Percentiles rank a stretch among this genome's conserved stretches.
Conservation (phyloP, 1,139 yeast genomes). For the Taiozyma sp. region DNA sequence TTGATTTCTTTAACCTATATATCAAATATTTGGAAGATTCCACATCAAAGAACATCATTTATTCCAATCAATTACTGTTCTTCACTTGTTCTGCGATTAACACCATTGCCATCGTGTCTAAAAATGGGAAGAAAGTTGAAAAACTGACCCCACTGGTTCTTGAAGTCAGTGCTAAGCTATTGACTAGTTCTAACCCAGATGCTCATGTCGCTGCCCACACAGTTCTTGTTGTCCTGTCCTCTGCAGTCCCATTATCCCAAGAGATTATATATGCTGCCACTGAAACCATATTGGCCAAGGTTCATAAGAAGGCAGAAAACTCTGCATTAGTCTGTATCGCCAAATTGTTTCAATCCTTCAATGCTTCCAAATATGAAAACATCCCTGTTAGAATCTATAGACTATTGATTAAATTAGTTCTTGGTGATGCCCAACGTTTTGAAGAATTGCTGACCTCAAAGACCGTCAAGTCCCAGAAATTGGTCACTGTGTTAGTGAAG, state of each 20-base stretch:
- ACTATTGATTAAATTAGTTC: conserved; percentile 25
- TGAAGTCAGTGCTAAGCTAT: conserved; percentile 49
- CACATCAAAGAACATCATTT: conserved; percentile 49
- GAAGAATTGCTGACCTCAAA: conserved; percentile 20
- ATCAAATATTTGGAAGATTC: conserved; percentile 52
- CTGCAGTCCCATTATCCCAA: conserved; percentile 62
- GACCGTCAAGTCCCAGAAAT: conserved; percentile 25
- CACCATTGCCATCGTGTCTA: conserved; percentile 43
- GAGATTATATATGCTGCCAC: conserved; percentile 66
- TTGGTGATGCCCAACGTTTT: conserved; percentile 19
- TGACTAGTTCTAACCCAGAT: conserved; percentile 49
- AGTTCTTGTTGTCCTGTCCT: conserved; percentile 66
- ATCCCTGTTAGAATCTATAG: conserved; percentile 31
- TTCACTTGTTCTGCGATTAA: conserved; percentile 73
- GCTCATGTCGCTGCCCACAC: conserved; percentile 82
- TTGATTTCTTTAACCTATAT: conserved; percentile 61
- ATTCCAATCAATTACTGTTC: conserved; percentile 70
- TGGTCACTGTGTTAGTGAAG: conserved; percentile 31
- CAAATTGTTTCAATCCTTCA: conserved; percentile 34
- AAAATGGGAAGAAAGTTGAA: conserved; percentile 33
- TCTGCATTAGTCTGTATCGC: conserved; percentile 35
- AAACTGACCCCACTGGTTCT: conserved; percentile 48
- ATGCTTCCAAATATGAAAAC: conserved; percentile 33
- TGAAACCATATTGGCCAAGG: conserved; percentile 51
- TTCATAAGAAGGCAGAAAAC: conserved; percentile 33